Base-by-base conservation (phyloP, 768 basidiomycete genomes). In the Tubosaeta brunneosetosa region DNA sequence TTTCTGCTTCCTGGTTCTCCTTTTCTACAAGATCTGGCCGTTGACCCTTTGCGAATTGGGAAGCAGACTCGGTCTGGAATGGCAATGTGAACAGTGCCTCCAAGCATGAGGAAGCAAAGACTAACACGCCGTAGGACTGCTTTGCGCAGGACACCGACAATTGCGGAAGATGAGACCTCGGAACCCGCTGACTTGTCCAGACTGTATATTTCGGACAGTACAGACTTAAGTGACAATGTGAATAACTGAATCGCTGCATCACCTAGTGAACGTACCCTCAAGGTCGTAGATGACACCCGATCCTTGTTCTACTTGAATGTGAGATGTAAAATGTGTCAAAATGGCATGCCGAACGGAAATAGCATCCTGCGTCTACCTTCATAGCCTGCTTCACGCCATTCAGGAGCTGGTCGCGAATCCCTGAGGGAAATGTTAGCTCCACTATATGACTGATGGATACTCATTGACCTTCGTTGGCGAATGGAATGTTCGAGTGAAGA, bases 201-300 rank as follows among this genome's bases (percentile, higher is more conserved):
- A 9, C 79, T 75, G 57, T 88, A 81, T 3, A 89, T 75, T 52
- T 89, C 87, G 10, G 87, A 75, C 16, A 89, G 73, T 31, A 86
- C 76, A 25, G 84, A 83, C 86, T 88, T 36, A 44, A 40, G 41
- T 22, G 27, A 36, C 13, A 26, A 16, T 14, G 32, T 55, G 27
- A 51, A 46, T 37, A 41, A 22, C 12, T 25, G 34, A 48, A 51
- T n/a, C 17, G 27, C n/a, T 33, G 38, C 19, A 16, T 56, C 47
- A 34, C 2, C 16, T 12, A 13, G 25, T 0, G 6, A 32, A 53
- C 83, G 60, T 55, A 87, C 83, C 41, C 82, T 77, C 57, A 83
- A 66, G 25, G 79, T 79, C 40, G 75, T 84, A 17, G 86, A 81
- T 43, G 78, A 69, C 22, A 74, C 60, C n/a, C 73, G 64, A 58